Conservation (phyloP, 192 early-diverging fungal genomes). For the Podila minutissima region DNA sequence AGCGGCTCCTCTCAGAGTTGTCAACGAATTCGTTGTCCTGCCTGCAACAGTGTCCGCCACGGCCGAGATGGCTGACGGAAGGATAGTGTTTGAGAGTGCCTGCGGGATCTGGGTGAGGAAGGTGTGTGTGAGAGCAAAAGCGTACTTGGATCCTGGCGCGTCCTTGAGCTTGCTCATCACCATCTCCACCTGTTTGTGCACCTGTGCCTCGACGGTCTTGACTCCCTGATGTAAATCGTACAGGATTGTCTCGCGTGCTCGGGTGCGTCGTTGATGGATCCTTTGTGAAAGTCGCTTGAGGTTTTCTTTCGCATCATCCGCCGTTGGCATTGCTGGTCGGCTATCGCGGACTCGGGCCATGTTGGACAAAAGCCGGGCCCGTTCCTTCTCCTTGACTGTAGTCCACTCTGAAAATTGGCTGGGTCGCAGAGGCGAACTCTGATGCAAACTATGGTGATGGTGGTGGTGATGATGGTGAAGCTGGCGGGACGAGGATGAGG, state of each 20-base stretch:
- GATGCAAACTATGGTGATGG: constrained; percentile 9
- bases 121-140: constrained; percentile 40
- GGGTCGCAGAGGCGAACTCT: constrained; percentile 19
- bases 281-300: constrained; percentile 29
- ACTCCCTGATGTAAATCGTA: constrained; percentile 44
- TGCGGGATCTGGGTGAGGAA: constrained; percentile 44
- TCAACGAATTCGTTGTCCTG: constrained; percentile 36
- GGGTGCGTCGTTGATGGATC: constrained; percentile 33
- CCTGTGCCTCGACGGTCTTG: constrained; percentile 44
- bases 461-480: constrained; percentile 9
- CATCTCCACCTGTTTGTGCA: constrained; percentile 50
- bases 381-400: constrained; percentile 33
- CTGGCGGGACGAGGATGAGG: neutral
- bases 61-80: constrained; percentile 47
- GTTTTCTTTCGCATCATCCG: constrained; percentile 34
- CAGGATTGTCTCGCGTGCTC: constrained; percentile 39
- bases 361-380: constrained; percentile 32
- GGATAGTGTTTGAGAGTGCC: constrained; percentile 35
- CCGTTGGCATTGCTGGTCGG: constrained; percentile 6
- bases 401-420: constrained; percentile 42
- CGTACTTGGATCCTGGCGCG: constrained; percentile 38
- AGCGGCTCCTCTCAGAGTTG: constrained; percentile 23
- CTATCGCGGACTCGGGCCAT: constrained; percentile 21
- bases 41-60: constrained; percentile 42
- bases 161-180: constrained; percentile 35